These are phyloP conservation scores for Rubus parviflorus DNA, from an alignment of 306 rosid genomes.

Conservation along the genomic window DNA sequence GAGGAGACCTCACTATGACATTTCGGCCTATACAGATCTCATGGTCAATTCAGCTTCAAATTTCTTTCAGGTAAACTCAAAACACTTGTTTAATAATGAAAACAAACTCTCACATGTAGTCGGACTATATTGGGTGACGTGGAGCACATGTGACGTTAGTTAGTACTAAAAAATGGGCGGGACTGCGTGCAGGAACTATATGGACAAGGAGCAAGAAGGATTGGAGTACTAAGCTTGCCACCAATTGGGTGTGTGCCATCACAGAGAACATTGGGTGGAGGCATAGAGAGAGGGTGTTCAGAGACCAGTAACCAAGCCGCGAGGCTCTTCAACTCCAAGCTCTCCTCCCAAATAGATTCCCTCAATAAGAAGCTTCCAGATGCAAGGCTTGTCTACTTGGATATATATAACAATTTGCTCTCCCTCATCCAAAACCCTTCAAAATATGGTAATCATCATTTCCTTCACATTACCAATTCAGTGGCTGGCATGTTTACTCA, in stretches of 20 bases:
- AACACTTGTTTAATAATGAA: not conserved
- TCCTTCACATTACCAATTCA: not conserved
- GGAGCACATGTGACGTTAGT: not conserved
- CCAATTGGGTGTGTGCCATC: constrained; percentile 70
- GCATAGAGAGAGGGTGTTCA: constrained; percentile 41
- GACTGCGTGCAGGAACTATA: constrained; percentile 45
- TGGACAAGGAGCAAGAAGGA: constrained; percentile 59
- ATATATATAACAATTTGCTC: constrained; percentile 38
- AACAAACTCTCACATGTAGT: not conserved
- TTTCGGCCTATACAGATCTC: constrained; percentile 54
- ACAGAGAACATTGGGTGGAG: constrained; percentile 55
- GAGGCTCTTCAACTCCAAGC: constrained; percentile 57
- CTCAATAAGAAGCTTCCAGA: constrained; percentile 38
- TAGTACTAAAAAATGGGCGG: not conserved
- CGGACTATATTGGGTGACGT: not conserved
- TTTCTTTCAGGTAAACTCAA: constrained; percentile 45
- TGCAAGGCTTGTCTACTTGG: constrained; percentile 61
- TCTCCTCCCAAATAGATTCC: constrained; percentile 33
- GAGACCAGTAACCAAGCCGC: constrained; percentile 49
- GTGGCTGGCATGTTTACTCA: too few relatives aligned
- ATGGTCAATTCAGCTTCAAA: constrained; percentile 48
- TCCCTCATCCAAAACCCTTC: constrained; percentile 44
- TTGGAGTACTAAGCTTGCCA: constrained; percentile 48
- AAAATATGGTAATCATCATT: constrained; percentile 40
- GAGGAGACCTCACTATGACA: constrained; percentile 38